Evolutionary conservation across 2,329 filamentous ascomycete species (phyloP).

Genomic region (Fusarium abutilonis): DNA sequence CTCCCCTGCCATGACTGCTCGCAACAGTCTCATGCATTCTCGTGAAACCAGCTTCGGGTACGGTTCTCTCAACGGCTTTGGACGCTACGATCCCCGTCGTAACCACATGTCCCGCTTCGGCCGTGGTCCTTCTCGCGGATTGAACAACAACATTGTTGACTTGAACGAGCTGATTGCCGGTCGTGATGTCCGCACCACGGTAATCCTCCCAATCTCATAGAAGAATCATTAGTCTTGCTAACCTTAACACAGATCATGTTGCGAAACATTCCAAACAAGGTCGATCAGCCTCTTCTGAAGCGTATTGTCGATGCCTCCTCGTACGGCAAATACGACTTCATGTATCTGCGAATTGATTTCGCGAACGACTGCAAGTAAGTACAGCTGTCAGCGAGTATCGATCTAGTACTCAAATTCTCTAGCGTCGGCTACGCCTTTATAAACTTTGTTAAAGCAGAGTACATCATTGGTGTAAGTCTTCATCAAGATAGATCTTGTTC

Average conservation of each 20-base stretch:
- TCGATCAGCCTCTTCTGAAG: conserved; percentile 81
- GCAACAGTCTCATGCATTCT: conserved; percentile 55
- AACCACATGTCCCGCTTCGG: conserved; percentile 1
- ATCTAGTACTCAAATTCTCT: conserved; percentile 42
- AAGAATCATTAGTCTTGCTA: background rate
- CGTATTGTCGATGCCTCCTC: conserved; percentile 80
- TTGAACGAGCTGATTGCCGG: conserved; percentile 55
- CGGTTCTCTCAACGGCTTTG: background rate
- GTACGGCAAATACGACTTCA: conserved; percentile 88
- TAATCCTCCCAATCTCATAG: conserved; percentile 49
- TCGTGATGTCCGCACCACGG: conserved; percentile 78
- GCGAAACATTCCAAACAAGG: conserved; percentile 92
- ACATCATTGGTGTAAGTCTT: conserved; percentile 73
- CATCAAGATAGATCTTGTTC: background rate
- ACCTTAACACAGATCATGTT: conserved; percentile 78
- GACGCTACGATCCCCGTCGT: conserved; percentile 38
- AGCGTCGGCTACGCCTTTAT: conserved; percentile 98
- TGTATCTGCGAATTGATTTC: conserved; percentile 93
- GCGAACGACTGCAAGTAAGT: conserved; percentile 84
- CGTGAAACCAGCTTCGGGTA: conserved; percentile 11
- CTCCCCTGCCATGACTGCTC: conserved; percentile 49
- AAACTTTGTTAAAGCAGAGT: conserved; percentile 80
- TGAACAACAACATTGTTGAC: conserved; percentile 69
- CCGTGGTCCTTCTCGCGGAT: background rate
- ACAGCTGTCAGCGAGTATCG: background rate